Conservation (phyloP, 495 filamentous ascomycete genomes). For the Penicillium samsonianum region DNA sequence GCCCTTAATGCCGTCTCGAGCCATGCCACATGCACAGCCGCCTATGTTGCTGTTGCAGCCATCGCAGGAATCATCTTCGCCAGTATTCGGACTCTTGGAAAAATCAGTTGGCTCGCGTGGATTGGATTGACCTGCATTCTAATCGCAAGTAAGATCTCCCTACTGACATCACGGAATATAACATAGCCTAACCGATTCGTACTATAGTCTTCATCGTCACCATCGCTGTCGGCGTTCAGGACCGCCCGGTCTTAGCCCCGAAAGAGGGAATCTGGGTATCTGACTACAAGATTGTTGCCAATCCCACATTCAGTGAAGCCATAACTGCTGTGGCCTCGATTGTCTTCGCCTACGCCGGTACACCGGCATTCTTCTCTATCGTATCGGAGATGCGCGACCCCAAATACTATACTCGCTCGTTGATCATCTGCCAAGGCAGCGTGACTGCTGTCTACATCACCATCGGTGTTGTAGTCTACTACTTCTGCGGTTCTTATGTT, state of each 20-base stretch:
- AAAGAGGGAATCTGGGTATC: conserved; percentile 31
- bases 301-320: conserved; percentile 33
- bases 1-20: conserved; percentile 64
- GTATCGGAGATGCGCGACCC: conserved; percentile 75
- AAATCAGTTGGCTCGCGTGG: conserved; percentile 44
- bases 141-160: conserved; percentile 42
- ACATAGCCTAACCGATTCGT: conserved; percentile 18
- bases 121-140: conserved; percentile 39
- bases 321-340: conserved; percentile 69
- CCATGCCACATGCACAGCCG: conserved; percentile 62
- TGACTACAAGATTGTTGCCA: conserved; percentile 35
- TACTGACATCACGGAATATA: conserved; percentile 14
- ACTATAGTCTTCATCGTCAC: conserved; percentile 67
- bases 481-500: conserved; percentile 67
- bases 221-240: conserved; percentile 61
- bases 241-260: conserved; percentile 41
- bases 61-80: conserved; percentile 33
- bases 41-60: conserved; percentile 41
- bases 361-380: conserved; percentile 68
- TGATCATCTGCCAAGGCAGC: conserved; percentile 46
- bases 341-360: conserved; percentile 64
- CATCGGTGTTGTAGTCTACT: conserved; percentile 67
- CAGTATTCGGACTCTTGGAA: conserved; percentile 43
- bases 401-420: conserved; percentile 57
- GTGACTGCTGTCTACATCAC: conserved; percentile 64